These are phyloP conservation scores for Cystoderma amianthinum DNA, from an alignment of 768 basidiomycete genomes.

Conservation along the genomic window DNA sequence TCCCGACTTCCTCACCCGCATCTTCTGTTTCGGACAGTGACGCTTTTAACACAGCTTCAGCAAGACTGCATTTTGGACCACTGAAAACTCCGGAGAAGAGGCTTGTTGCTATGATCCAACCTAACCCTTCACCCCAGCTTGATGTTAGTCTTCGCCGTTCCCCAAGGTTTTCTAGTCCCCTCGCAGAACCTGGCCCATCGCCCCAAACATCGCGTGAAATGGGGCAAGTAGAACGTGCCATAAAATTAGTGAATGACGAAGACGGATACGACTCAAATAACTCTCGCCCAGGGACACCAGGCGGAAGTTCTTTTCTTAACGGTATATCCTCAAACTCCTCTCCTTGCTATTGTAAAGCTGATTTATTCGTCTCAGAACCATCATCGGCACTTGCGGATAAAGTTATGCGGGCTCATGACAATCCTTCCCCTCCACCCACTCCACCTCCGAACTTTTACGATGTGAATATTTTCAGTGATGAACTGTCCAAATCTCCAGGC, in stretches of 20 bases:
- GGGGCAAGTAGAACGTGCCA: not conserved
- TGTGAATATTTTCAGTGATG: too few relatives aligned
- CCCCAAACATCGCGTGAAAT: not conserved
- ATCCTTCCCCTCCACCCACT: conserved; percentile 65
- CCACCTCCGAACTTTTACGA: too few relatives aligned
- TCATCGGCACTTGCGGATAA: conserved; percentile 59
- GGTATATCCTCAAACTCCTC: conserved; percentile 27
- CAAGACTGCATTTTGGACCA: conserved; percentile 44
- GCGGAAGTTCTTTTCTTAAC: conserved; percentile 31
- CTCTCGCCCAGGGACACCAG: conserved; percentile 42
- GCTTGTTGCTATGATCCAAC: conserved; percentile 26
- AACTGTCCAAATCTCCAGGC: too few relatives aligned
- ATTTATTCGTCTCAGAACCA: conserved; percentile 38
- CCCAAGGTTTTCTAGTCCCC: conserved; percentile 38
- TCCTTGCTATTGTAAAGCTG: conserved; percentile 4
- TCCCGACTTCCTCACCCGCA: conserved; percentile 3
- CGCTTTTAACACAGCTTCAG: conserved; percentile 31
- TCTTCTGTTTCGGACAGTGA: conserved; percentile 31
- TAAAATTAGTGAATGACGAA: conserved; percentile 6
- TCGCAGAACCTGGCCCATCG: conserved; percentile 3
- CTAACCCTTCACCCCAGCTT: conserved; percentile 13
- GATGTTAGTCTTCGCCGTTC: conserved; percentile 38
- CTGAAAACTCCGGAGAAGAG: conserved; percentile 47
- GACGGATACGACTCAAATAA: conserved; percentile 24
- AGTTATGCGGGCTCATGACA: conserved; percentile 64